phyloP scores from a whole-genome alignment of 768 basidiomycete species.

The Mycena leptocephala region DNA sequence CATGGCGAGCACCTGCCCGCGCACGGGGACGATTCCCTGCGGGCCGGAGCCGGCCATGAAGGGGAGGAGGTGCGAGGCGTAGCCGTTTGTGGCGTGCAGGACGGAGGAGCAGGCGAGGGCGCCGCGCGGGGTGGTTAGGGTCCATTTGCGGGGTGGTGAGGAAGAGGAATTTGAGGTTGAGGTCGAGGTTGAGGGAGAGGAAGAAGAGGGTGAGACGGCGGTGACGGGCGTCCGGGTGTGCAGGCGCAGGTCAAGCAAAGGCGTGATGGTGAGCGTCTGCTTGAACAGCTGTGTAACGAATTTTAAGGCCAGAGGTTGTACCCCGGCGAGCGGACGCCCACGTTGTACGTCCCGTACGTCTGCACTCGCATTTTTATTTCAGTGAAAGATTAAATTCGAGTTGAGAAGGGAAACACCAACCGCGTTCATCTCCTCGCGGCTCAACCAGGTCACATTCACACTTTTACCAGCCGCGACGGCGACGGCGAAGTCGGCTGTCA shows the following conservation, averaged over 20 bases:
- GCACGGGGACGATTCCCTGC: slow-evolving; percentile 75
- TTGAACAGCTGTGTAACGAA: slow-evolving; percentile 78
- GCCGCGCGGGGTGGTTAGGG: slow-evolving; percentile 78
- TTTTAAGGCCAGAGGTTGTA: slow-evolving; percentile 89
- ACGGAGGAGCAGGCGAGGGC: slow-evolving; percentile 73
- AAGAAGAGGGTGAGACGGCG: slow-evolving; percentile 54
- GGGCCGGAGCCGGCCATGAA: slow-evolving; percentile 71
- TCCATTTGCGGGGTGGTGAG: slow-evolving; percentile 62
- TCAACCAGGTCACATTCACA: slow-evolving; percentile 25
- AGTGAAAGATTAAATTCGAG: neutral
- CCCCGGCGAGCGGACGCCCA: slow-evolving; percentile 67
- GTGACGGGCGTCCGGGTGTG: slow-evolving; percentile 86
- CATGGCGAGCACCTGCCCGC: slow-evolving; percentile 76
- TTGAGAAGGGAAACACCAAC: neutral
- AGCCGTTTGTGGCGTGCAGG: slow-evolving; percentile 91
- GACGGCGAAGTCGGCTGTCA: neutral
- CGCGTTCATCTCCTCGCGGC: slow-evolving; percentile 29
- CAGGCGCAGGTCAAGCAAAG: slow-evolving; percentile 62
- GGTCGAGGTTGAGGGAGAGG: neutral
- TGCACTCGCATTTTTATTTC: slow-evolving; percentile 23
- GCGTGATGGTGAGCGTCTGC: slow-evolving; percentile 44
- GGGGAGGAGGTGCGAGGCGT: slow-evolving; percentile 83
- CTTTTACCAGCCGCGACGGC: slow-evolving; percentile 29
- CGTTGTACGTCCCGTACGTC: slow-evolving; percentile 66
- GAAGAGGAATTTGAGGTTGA: neutral